phyloP scores from a whole-genome alignment of 164 flowering plant species.

The Sedum album region DNA sequence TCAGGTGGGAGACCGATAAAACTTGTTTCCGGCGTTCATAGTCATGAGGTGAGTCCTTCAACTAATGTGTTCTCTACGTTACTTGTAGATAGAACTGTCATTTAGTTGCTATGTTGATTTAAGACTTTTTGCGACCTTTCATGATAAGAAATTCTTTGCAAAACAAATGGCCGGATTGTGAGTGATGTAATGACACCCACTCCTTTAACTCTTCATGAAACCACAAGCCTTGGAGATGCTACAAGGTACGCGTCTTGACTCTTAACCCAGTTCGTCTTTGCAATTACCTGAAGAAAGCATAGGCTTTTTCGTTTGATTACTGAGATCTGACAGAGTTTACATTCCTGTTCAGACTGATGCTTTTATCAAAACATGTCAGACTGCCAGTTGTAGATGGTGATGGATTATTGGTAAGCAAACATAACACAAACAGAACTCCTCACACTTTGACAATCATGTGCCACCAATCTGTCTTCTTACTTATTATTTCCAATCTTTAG shows the following conservation, averaged over 20 bases:
- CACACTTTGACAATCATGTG: background rate
- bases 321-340: background rate
- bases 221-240: constrained; percentile 3
- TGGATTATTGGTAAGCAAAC: background rate
- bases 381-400: background rate
- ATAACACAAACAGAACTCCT: background rate
- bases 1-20: background rate
- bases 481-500: background rate
- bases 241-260: background rate
- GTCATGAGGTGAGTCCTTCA: background rate
- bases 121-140: constrained; percentile 1
- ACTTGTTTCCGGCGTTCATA: background rate
- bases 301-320: no score
- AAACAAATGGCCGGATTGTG: constrained; percentile 1
- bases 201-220: background rate
- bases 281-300: background rate
- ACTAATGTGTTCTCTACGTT: no score
- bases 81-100: no score
- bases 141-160: background rate
- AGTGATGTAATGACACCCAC: constrained; percentile 5
- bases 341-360: background rate
- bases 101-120: background rate
- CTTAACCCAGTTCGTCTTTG: background rate
- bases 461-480: background rate
- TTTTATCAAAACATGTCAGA: background rate